Conservation (phyloP, 2,329 filamentous ascomycete species). For the Moelleriella libera region DNA sequence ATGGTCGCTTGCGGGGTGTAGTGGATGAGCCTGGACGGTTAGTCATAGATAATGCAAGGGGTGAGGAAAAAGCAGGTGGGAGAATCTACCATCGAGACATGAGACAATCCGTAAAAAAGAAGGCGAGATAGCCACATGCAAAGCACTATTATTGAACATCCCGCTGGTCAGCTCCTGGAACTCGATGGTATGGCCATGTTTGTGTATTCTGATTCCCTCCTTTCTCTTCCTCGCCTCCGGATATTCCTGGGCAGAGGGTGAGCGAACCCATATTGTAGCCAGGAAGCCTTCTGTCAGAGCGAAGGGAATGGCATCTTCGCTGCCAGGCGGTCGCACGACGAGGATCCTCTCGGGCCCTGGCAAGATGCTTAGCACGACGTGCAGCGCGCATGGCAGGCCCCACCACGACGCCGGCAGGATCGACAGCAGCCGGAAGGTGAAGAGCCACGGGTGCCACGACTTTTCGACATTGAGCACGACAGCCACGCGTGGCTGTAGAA, state of each 20-base stretch:
- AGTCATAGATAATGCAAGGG: neutral
- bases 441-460: slow-evolving; percentile 59
- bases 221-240: neutral
- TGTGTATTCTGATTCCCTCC: neutral
- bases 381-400: slow-evolving; percentile 54
- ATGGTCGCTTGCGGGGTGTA: slow-evolving; percentile 73
- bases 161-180: neutral
- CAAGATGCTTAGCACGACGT: slow-evolving; percentile 51
- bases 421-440: slow-evolving; percentile 58
- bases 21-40: slow-evolving; percentile 53
- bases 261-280: slow-evolving; percentile 59
- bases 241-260: too few relatives aligned
- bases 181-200: too few relatives aligned
- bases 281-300: slow-evolving; percentile 53
- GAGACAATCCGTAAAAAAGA: slow-evolving; percentile 73
- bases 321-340: slow-evolving; percentile 9
- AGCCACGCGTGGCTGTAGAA: slow-evolving; percentile 64
- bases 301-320: slow-evolving; percentile 15
- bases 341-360: slow-evolving; percentile 17
- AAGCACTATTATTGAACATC: slow-evolving; percentile 56
- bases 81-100: slow-evolving; percentile 62
- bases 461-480: slow-evolving; percentile 60
- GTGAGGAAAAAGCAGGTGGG: neutral
- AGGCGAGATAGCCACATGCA: slow-evolving; percentile 64
- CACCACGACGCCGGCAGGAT: slow-evolving; percentile 58